phyloP scores from a whole-genome alignment of 2,329 filamentous ascomycete species.

The Aspergillus pseudonomiae region DNA sequence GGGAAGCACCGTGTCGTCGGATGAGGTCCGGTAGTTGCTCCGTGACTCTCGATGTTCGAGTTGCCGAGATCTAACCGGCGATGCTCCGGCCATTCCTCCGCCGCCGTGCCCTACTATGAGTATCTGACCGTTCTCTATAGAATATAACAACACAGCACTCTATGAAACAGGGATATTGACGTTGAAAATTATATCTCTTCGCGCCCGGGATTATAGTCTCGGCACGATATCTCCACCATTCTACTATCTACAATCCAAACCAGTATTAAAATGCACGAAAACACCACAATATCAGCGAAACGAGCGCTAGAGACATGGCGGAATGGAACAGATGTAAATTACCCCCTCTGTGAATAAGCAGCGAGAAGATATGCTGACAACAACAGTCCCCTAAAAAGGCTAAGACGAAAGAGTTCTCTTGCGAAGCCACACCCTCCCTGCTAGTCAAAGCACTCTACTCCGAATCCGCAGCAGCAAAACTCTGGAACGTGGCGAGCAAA shows the following conservation, averaged over 20 bases:
- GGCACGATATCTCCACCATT: not conserved
- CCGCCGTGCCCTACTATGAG: not conserved
- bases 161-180: not conserved
- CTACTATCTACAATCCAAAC: not conserved
- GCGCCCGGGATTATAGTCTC: accelerated
- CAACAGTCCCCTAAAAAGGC: not conserved
- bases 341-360: accelerated
- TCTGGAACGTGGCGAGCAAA: constrained; percentile 26
- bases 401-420: not conserved
- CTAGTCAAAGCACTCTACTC: constrained; percentile 20
- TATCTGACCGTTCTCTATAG: not conserved
- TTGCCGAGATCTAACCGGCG: not conserved
- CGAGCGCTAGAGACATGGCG: not conserved
- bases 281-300: not conserved
- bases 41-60: not conserved
- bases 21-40: not conserved
- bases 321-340: not conserved
- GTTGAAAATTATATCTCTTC: not conserved
- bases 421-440: not conserved
- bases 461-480: constrained; percentile 20
- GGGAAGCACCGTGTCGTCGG: not conserved
- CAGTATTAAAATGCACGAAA: not conserved
- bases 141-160: not conserved
- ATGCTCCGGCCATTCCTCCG: not conserved
- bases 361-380: not conserved